A percentile compares a stretch with the other conserved stretches of the same genome.
Conservation (phyloP, 495 filamentous ascomycete species). For the Annulohypoxylon stygium region DNA sequence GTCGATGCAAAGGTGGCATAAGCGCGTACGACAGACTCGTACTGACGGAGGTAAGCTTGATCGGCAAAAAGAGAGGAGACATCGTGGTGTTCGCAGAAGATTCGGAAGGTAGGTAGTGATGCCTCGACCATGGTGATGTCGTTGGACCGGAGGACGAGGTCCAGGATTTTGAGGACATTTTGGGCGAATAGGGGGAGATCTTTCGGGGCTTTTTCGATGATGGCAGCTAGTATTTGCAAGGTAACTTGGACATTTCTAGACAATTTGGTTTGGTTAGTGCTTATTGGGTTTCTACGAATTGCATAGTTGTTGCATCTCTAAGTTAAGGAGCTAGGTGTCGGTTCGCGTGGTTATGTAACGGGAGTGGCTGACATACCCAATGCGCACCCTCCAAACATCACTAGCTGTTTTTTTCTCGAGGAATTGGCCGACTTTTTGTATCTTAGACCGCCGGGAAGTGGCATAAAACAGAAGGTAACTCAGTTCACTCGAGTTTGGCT, state of each 20-base stretch:
- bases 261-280: constrained; percentile 9
- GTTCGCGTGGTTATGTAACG: constrained; percentile 6
- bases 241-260: constrained; percentile 93
- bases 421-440: constrained; percentile 92
- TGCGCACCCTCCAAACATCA: constrained; percentile 84
- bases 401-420: constrained; percentile 89
- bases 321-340: background rate
- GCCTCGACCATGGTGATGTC: constrained; percentile 92
- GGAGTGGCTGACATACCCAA: constrained; percentile 72
- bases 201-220: constrained; percentile 91
- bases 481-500: constrained; percentile 92
- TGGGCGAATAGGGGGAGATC: constrained; percentile 88
- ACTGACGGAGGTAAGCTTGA: constrained; percentile 84
- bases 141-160: constrained; percentile 79
- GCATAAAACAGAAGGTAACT: constrained; percentile 96
- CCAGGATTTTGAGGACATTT: constrained; percentile 82
- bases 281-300: constrained; percentile 25
- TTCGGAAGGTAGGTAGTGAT: constrained; percentile 83
- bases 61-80: constrained; percentile 81
- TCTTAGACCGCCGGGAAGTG: constrained; percentile 90
- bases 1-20: constrained; percentile 84
- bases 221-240: constrained; percentile 84
- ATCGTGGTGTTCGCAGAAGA: constrained; percentile 85
- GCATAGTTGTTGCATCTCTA: background rate
- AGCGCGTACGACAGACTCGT: constrained; percentile 78